A percentile compares a stretch with the other conserved stretches of the same genome.
Conservation (phyloP, 345 rosid species). For the Arabis alpina region DNA sequence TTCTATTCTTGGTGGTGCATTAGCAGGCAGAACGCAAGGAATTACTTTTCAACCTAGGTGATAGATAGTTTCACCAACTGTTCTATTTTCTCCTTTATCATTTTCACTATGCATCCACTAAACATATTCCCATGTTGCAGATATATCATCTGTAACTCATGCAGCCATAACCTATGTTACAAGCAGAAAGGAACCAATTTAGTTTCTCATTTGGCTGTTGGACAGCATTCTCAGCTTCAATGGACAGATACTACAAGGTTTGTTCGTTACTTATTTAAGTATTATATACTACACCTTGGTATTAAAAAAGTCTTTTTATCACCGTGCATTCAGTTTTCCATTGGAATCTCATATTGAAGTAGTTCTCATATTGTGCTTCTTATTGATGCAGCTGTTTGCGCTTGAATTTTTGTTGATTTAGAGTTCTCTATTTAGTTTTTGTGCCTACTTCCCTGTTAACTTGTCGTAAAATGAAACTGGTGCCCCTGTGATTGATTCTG, state of each 20-base stretch:
- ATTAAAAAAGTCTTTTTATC: neutral
- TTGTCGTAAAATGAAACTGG: constrained; percentile 6
- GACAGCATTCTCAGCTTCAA: constrained; percentile 83
- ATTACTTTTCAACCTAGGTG: constrained; percentile 91
- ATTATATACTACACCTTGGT: constrained; percentile 12
- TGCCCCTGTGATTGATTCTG: neutral
- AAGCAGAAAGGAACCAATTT: constrained; percentile 87
- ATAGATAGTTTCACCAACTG: constrained; percentile 24
- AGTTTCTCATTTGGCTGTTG: constrained; percentile 63
- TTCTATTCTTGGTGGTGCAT: constrained; percentile 63
- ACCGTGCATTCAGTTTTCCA: constrained; percentile 3
- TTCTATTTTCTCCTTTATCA: constrained; percentile 18
- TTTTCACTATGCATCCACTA: constrained; percentile 24
- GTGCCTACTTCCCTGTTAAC: constrained; percentile 4
- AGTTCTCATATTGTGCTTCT: constrained; percentile 22
- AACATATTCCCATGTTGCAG: constrained; percentile 48
- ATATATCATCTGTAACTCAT: constrained; percentile 83
- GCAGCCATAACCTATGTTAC: constrained; percentile 76
- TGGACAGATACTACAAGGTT: constrained; percentile 88
- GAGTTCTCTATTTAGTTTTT: constrained; percentile 8
- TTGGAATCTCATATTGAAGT: constrained; percentile 8
- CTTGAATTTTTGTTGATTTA: constrained; percentile 22
- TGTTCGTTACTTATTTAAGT: constrained; percentile 22
- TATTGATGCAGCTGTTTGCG: constrained; percentile 7
- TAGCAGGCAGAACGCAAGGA: constrained; percentile 78